Conservation (phyloP, 345 rosid species). For the Camelina hispida region DNA sequence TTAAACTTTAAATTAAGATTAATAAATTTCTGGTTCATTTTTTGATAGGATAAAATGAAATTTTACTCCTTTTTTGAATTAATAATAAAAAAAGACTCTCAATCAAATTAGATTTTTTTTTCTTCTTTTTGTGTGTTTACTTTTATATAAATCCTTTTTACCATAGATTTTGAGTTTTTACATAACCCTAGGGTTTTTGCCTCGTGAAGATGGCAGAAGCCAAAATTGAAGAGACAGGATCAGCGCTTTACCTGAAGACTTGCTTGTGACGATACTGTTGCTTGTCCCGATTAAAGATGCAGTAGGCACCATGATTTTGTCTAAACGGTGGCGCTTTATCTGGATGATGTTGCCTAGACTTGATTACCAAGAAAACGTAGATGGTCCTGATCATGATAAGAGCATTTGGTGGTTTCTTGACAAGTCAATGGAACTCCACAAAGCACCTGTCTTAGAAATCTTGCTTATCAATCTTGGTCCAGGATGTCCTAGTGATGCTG, state of each 20-base stretch:
- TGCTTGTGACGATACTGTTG: background rate
- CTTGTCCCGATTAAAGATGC: background rate
- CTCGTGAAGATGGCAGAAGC: background rate
- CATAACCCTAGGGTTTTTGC: background rate
- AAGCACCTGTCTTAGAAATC: background rate
- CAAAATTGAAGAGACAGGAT: background rate
- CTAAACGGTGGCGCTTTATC: background rate
- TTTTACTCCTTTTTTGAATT: too few species aligned
- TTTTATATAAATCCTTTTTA: too few species aligned
- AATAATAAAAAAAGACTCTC: too few species aligned
- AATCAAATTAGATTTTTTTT: too few species aligned
- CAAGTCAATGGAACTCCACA: slow-evolving; percentile 6
- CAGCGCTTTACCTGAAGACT: background rate
- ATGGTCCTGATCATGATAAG: background rate
- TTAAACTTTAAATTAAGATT: too few species aligned
- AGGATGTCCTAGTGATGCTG: slow-evolving; percentile 1
- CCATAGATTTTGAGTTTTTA: too few species aligned
- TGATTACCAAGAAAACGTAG: background rate
- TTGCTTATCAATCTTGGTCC: background rate
- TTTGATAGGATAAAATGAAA: too few species aligned
- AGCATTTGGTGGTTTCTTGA: slow-evolving; percentile 9
- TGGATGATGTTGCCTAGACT: background rate
- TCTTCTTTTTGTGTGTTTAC: too few species aligned
- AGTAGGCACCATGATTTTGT: slow-evolving; percentile 1
- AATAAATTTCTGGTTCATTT: too few species aligned